These are phyloP conservation scores for Cladosporium sp. DNA, from an alignment of 2,329 filamentous ascomycete species.

Conservation along the genomic window DNA sequence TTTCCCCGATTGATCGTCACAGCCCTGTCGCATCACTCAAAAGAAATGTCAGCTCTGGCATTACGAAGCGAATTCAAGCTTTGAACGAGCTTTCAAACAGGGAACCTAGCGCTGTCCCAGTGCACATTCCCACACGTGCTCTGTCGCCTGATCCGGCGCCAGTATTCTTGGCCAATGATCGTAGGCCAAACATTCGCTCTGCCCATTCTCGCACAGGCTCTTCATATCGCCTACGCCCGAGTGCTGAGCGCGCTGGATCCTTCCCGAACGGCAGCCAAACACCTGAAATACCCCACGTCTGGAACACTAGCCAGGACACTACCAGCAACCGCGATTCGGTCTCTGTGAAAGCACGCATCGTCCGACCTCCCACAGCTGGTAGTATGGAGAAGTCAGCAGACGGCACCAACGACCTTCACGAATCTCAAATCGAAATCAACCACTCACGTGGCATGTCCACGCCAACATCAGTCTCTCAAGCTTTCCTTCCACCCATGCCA, in stretches of 20 bases:
- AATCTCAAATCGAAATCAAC: slow-evolving; percentile 61
- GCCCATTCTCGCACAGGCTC: slow-evolving; percentile 8
- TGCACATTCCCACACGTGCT: slow-evolving; percentile 16
- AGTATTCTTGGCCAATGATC: slow-evolving; percentile 3
- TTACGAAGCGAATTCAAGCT: slow-evolving; percentile 91
- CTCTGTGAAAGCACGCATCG: slow-evolving; percentile 81
- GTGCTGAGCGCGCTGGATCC: slow-evolving; percentile 13
- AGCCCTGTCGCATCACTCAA: slow-evolving; percentile 48
- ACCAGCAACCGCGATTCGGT: slow-evolving; percentile 63
- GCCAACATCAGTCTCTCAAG: slow-evolving; percentile 12
- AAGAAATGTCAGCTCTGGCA: slow-evolving; percentile 79
- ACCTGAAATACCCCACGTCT: slow-evolving; percentile 31
- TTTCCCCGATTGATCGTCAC: slow-evolving; percentile 24
- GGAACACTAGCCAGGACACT: slow-evolving; percentile 37
- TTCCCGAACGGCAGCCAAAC: slow-evolving; percentile 15
- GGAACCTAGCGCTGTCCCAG: slow-evolving; percentile 20
- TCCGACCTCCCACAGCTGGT: slow-evolving; percentile 58
- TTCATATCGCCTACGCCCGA: not conserved
- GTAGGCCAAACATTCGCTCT: slow-evolving; percentile 3
- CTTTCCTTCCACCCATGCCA: slow-evolving; percentile 7
- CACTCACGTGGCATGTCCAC: slow-evolving; percentile 41
- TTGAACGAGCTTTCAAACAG: slow-evolving; percentile 64
- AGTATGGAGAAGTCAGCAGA: slow-evolving; percentile 26
- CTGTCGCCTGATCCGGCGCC: slow-evolving; percentile 17
- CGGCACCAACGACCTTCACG: slow-evolving; percentile 47